Conservation (phyloP, 2,329 filamentous ascomycete genomes). For the Fusarium praegraminearum region DNA sequence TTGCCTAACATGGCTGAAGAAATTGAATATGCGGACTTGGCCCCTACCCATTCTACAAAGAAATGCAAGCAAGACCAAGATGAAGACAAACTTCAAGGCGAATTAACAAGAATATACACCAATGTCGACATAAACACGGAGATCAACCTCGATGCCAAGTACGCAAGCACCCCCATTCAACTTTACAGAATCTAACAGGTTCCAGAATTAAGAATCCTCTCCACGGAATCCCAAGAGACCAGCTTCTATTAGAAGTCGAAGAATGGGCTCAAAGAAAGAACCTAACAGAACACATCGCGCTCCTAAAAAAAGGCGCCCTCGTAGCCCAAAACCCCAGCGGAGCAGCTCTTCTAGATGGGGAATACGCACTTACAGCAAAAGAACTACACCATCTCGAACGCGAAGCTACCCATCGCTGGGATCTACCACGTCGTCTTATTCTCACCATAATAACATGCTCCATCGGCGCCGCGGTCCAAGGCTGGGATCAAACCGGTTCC, state of each 20-base stretch:
- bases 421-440: constrained; percentile 52
- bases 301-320: constrained; percentile 49
- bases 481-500: constrained; percentile 73
- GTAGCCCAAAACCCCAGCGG: constrained; percentile 56
- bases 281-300: constrained; percentile 57
- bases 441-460: constrained; percentile 39
- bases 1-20: not conserved
- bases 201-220: constrained; percentile 57
- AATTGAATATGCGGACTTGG: not conserved
- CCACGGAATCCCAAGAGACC: constrained; percentile 62
- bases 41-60: not conserved
- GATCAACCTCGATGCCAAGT: not conserved
- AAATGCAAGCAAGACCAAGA: not conserved
- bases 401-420: constrained; percentile 60
- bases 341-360: constrained; percentile 58
- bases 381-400: constrained; percentile 60
- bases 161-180: not conserved
- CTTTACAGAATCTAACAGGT: not conserved
- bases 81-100: not conserved
- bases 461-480: constrained; percentile 68
- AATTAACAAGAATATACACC: not conserved
- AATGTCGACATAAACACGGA: not conserved
- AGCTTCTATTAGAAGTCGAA: constrained; percentile 65
- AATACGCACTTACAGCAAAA: not conserved
- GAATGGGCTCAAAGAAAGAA: constrained; percentile 65